Base-by-base conservation (phyloP, 768 basidiomycete species). In the Leccinum uliginosum region DNA sequence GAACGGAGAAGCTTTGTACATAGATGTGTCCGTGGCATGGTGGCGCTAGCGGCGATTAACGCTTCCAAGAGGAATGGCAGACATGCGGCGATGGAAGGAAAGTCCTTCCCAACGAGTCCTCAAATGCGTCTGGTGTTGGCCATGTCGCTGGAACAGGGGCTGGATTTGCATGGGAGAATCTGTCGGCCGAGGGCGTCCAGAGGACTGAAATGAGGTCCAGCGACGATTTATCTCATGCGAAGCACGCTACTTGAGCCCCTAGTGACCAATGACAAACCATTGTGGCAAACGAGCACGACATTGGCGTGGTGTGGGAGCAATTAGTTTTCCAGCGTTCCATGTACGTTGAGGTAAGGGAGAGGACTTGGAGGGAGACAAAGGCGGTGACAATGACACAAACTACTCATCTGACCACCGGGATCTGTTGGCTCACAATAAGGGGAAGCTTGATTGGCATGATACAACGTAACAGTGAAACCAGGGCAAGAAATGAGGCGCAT, bases 1-100 rank as follows among this genome's bases (percentile, higher is more conserved):
- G 58, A 49, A 58, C 62, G 52, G 62, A 65, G 67, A 67, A 62
- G 65, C 29, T 48, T 56, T 35, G 52, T 59, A 34, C 53, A 50
- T 60, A 19, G 62, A 67, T 29, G 54, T 53, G 56, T 55, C 62
- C 60, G 58, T 63, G 54, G 54, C 44, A 54, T 61, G 59, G 70
- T 65, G 68, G 68, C 71, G 63, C 70, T 17, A 54, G 60, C 56
- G 59, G 68, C 61, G 68, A 72, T 70, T 63, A 66, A 70, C 46
- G 45, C 59, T 63, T 67, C 64, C 57, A 68, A 63, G 57, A 56
- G 58, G 56, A 61, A 67, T 59, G 59, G 58, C 47, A 62, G 57
- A 56, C 62, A 56, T 59, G 65, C 66, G 61, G 64, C 56, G 56
- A 58, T 57, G 62, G 62, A 60, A 61, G 53, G 55, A 67, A 55